Conservation (phyloP, 192 early-diverging fungal genomes). For the Gonapodya sp. region DNA sequence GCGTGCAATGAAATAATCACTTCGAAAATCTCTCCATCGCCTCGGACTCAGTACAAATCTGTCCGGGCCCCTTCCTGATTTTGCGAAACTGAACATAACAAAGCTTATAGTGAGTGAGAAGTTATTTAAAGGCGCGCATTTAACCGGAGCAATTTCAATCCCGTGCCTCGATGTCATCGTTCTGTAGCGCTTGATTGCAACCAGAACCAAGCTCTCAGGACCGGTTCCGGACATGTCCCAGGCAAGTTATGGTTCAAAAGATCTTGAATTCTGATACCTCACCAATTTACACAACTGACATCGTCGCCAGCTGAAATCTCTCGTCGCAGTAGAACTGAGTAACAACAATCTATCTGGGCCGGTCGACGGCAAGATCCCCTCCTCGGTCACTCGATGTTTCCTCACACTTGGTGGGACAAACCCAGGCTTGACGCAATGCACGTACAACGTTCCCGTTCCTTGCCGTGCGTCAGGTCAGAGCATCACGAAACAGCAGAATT, state of each 20-base stretch:
- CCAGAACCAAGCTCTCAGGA: not conserved
- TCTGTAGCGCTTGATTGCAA: not conserved
- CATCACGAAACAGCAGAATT: not conserved
- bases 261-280: not conserved
- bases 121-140: not conserved
- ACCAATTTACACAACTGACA: not conserved
- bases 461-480: not conserved
- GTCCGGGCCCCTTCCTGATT: not conserved
- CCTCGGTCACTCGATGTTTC: not conserved
- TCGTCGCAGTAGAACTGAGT: not conserved
- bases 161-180: not conserved
- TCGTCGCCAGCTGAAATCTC: not conserved
- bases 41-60: not conserved
- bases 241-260: not conserved
- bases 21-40: too few species aligned
- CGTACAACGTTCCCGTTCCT: not conserved
- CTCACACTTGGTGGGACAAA: not conserved
- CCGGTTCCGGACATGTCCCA: not conserved
- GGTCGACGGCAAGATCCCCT: not conserved
- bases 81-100: not conserved
- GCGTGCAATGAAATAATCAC: not conserved
- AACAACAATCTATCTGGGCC: not conserved
- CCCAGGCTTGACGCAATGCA: constrained; percentile 3
- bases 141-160: not conserved
- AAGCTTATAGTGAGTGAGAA: constrained; percentile 2